Base-by-base conservation (phyloP, 495 filamentous ascomycete species). In the Aspergillus nidulans region DNA sequence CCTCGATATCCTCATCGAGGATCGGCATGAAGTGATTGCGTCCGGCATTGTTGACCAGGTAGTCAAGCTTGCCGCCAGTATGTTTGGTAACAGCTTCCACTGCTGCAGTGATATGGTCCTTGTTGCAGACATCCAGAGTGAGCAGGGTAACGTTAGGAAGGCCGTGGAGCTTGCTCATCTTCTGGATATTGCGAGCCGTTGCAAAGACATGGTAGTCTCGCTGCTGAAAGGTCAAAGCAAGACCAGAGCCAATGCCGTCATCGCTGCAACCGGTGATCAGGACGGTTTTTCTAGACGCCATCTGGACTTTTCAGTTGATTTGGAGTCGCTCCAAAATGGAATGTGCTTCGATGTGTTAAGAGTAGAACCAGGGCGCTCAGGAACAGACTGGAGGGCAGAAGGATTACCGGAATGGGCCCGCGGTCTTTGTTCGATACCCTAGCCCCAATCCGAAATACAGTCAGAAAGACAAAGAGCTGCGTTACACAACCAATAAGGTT, bases 251-350 rank as follows among this genome's bases (percentile, higher is more conserved):
- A 47, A 79, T 63, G 46, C 77, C 72, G 25, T 69, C 77, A 40
- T 69, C 60, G 57, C 65, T 74, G 62, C 73, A 80, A 43, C 76
- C 76, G 13, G 76, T 80, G 34, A 80, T 74, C 0, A 82, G 60
- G 26, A 65, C 62, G 1, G 57, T 59, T 56, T 63, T 60, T 19
- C 21, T 45, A 5, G 38, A 41, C 38, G 26, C 26, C 26, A 28
- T 28, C 9, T 28, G 26, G 26, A 28, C 9, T 28, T 9, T 28
- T n/a, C n/a, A n/a, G n/a, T n/a, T n/a, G n/a, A n/a, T n/a, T n/a
- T n/a, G n/a, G n/a, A n/a, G n/a, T n/a, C n/a, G n/a, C n/a, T n/a
- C n/a, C n/a, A n/a, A n/a, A n/a, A n/a, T n/a, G n/a, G n/a, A n/a
- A n/a, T n/a, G n/a, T n/a, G n/a, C n/a, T n/a, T n/a, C n/a, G n/a